These are phyloP conservation scores for Stygiomarasmius scandens DNA, from an alignment of 1,284 basidiomycete genomes.

Conservation along the genomic window DNA sequence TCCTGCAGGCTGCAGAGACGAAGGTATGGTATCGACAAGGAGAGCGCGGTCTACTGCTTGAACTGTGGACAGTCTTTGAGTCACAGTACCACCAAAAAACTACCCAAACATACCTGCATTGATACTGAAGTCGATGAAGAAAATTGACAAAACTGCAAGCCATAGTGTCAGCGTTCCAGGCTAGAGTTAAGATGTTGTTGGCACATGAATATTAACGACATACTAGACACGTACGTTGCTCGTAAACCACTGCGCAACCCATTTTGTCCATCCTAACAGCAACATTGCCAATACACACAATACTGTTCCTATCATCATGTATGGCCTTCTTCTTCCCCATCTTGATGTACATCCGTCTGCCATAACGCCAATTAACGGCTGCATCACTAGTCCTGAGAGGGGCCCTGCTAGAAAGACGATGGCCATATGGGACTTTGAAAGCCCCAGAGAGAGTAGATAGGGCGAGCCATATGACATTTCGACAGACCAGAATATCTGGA, in stretches of 20 bases:
- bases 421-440: slow-evolving; percentile 87
- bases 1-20: slow-evolving; percentile 77
- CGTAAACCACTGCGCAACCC: slow-evolving; percentile 69
- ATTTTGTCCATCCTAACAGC: slow-evolving; percentile 82
- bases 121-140: slow-evolving; percentile 90
- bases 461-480: slow-evolving; percentile 96
- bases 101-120: slow-evolving; percentile 66
- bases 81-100: slow-evolving; percentile 1
- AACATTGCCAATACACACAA: slow-evolving; percentile 78
- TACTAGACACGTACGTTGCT: slow-evolving; percentile 17
- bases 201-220: slow-evolving; percentile 12
- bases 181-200: slow-evolving; percentile 34
- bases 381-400: slow-evolving; percentile 87
- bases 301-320: slow-evolving; percentile 76
- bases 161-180: slow-evolving; percentile 69
- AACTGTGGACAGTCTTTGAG: slow-evolving; percentile 47
- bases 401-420: slow-evolving; percentile 95
- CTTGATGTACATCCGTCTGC: slow-evolving; percentile 88
- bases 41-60: slow-evolving; percentile 85
- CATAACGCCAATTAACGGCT: slow-evolving; percentile 88
- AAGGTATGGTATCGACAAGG: slow-evolving; percentile 71
- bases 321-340: slow-evolving; percentile 84
- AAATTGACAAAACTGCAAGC: slow-evolving; percentile 86
- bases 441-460: slow-evolving; percentile 87
- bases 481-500: slow-evolving; percentile 88